These are phyloP conservation scores for Aristolochia contorta DNA, from an alignment of 164 flowering plant species.

Conservation along the genomic window DNA sequence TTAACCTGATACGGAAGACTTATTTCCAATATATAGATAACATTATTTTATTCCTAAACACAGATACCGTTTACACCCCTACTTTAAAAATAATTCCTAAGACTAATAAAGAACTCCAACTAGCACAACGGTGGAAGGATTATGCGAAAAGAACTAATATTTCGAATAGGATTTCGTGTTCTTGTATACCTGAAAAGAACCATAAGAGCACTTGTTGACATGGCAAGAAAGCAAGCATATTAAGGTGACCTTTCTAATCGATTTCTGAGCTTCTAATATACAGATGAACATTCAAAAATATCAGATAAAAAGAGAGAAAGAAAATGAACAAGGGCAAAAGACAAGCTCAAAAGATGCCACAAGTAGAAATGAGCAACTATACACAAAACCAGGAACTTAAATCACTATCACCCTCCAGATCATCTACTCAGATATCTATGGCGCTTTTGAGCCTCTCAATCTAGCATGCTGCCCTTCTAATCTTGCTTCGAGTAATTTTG, in stretches of 20 bases:
- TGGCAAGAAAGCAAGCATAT: neutral
- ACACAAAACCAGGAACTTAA: neutral
- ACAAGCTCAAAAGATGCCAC: neutral
- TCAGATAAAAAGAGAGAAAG: neutral
- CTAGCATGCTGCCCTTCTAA: conserved; percentile 42
- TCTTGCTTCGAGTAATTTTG: conserved; percentile 77
- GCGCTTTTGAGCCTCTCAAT: conserved; percentile 25
- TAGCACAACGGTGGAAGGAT: no score
- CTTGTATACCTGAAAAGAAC: no score
- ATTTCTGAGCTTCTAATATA: conserved; percentile 9
- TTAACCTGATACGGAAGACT: no score
- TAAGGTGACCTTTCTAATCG: neutral
- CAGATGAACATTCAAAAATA: conserved; percentile 13
- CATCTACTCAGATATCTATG: conserved; percentile 2
- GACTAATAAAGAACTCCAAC: no score
- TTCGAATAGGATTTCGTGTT: no score
- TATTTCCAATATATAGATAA: no score
- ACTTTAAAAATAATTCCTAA: no score
- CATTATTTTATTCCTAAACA: no score
- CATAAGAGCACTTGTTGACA: no score
- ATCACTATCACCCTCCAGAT: neutral
- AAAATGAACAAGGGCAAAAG: neutral
- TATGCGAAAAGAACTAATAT: no score
- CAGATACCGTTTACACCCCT: no score
- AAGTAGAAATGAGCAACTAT: conserved; percentile 1